These are phyloP conservation scores for Xylariaceae sp. DNA, from an alignment of 2,329 filamentous ascomycete species.

Conservation along the genomic window DNA sequence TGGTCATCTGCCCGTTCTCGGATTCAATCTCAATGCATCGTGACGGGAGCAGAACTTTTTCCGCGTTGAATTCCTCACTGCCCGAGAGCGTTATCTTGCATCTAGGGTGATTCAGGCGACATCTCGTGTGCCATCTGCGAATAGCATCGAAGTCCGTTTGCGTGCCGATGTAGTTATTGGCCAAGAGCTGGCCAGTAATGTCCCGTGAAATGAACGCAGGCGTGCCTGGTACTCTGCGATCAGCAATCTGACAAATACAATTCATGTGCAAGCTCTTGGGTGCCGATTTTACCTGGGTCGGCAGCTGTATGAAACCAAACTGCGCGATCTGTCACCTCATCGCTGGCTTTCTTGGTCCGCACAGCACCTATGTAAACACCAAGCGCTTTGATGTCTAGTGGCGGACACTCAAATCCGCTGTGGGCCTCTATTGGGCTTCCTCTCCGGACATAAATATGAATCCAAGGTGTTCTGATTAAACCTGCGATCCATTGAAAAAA, in stretches of 20 bases:
- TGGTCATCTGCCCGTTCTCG: neutral
- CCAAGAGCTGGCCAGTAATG: slow-evolving; percentile 5
- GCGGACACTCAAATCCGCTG: neutral
- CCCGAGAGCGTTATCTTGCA: slow-evolving; percentile 9
- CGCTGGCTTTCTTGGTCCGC: neutral
- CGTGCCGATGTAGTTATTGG: slow-evolving; percentile 2
- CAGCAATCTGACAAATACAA: neutral
- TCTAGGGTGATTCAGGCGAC: slow-evolving; percentile 1
- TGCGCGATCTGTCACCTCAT: neutral
- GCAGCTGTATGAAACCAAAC: slow-evolving; percentile 9
- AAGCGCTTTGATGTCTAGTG: slow-evolving; percentile 6
- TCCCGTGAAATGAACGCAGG: slow-evolving; percentile 7
- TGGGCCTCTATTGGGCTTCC: neutral
- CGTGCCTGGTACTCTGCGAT: neutral
- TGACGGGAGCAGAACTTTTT: slow-evolving; percentile 5
- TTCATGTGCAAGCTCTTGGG: neutral
- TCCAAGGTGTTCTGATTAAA: slow-evolving; percentile 4
- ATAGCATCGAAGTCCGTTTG: slow-evolving; percentile 1
- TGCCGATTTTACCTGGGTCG: slow-evolving; percentile 1
- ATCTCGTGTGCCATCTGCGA: slow-evolving; percentile 5
- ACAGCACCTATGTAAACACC: slow-evolving; percentile 1
- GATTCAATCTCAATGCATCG: slow-evolving; percentile 7
- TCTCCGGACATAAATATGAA: slow-evolving; percentile 9
- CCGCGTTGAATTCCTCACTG: slow-evolving; percentile 3
- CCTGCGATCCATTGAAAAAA: slow-evolving; percentile 3